A percentile compares a stretch with the other conserved stretches of the same genome.
Evolutionary conservation across 352 stramenopile species (phyloP).

Genomic region (Saprolegnia diclina): DNA sequence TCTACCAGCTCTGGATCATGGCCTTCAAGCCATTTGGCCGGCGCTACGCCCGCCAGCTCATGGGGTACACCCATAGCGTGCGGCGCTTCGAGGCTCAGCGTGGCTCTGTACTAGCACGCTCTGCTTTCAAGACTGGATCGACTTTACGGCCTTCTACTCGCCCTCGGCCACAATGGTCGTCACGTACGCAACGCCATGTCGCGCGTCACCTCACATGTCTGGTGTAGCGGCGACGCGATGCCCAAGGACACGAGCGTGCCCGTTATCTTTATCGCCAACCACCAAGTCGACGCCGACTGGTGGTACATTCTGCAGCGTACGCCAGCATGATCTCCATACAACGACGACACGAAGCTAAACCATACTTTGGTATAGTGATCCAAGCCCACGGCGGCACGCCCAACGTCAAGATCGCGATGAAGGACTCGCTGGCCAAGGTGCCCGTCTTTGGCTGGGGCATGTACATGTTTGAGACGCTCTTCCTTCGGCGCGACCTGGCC

Average conservation of each 20-base stretch:
- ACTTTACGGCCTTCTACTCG: slow-evolving; percentile 7
- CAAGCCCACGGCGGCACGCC: slow-evolving; percentile 21
- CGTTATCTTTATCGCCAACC: slow-evolving; percentile 43
- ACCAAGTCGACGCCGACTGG: slow-evolving; percentile 48
- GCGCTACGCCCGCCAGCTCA: background rate
- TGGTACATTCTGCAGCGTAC: slow-evolving; percentile 42
- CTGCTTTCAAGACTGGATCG: slow-evolving; percentile 13
- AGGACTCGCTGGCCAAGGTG: slow-evolving; percentile 31
- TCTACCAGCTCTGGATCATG: slow-evolving; percentile 4
- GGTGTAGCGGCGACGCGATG: slow-evolving; percentile 45
- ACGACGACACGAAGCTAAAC: background rate
- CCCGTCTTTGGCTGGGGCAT: slow-evolving; percentile 34
- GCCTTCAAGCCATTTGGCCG: slow-evolving; percentile 8
- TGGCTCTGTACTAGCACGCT: background rate
- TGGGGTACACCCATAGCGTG: background rate
- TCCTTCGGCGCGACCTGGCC: slow-evolving; percentile 36
- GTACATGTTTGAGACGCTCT: slow-evolving; percentile 41
- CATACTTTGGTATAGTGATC: slow-evolving; percentile 27
- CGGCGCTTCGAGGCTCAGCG: background rate
- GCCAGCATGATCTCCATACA: background rate
- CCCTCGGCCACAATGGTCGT: background rate
- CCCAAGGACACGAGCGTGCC: slow-evolving; percentile 36
- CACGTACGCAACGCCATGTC: background rate
- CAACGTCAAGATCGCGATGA: slow-evolving; percentile 38
- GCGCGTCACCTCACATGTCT: background rate